These are phyloP conservation scores for Fagopyrum homotropicum DNA, from an alignment of 148 eudicot species.

Conservation along the genomic window DNA sequence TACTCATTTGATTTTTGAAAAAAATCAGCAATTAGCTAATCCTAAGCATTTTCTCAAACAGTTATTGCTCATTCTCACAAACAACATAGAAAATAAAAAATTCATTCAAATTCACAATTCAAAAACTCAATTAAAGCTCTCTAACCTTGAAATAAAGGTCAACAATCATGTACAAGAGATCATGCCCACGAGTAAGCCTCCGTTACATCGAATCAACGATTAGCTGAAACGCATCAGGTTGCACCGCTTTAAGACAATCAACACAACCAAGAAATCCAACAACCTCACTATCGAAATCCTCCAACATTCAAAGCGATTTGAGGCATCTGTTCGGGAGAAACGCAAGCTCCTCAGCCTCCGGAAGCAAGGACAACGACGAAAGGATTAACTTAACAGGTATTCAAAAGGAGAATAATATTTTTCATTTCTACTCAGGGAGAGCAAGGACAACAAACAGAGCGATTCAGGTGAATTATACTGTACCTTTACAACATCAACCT, in stretches of 20 bases:
- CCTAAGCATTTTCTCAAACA: not conserved
- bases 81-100: not conserved
- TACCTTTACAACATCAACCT: too few species aligned
- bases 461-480: too few species aligned
- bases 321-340: constrained; percentile 56
- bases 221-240: constrained; percentile 34
- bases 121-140: not conserved
- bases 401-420: too few species aligned
- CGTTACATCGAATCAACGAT: constrained; percentile 42
- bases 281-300: constrained; percentile 21
- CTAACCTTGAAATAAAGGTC: constrained; percentile 77
- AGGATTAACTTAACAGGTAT: constrained; percentile 9
- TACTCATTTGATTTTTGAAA: not conserved
- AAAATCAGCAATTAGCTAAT: not conserved
- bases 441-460: too few species aligned
- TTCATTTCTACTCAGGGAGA: too few species aligned
- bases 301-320: constrained; percentile 38
- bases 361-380: constrained; percentile 48
- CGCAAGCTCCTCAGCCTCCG: constrained; percentile 65
- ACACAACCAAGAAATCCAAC: constrained; percentile 33
- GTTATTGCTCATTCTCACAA: not conserved
- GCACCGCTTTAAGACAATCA: constrained; percentile 38
- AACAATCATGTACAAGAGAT: constrained; percentile 50
- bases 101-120: too few species aligned
- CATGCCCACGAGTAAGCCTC: constrained; percentile 49